Evolutionary conservation across 1,139 yeast genomes (phyloP).

Genomic region (Candida labiduridarum): DNA sequence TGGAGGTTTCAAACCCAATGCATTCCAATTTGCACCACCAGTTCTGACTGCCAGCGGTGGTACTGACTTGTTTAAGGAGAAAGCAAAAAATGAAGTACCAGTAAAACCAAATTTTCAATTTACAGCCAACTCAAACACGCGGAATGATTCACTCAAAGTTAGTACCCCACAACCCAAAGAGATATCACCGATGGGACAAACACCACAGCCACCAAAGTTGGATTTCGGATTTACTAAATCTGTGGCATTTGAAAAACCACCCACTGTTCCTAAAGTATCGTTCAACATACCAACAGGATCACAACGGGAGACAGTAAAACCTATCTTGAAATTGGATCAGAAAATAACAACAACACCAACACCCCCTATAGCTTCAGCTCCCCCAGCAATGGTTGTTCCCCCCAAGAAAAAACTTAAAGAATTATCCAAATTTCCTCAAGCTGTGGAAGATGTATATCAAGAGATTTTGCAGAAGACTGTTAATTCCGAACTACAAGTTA

Average conservation of each 20-base stretch:
- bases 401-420: constrained; percentile 19
- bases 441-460: constrained; percentile 27
- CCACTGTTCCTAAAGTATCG: not conserved
- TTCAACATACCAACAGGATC: not conserved
- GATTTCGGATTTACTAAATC: constrained; percentile 11
- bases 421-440: constrained; percentile 20
- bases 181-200: not conserved
- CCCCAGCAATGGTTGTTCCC: not conserved
- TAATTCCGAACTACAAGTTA: constrained; percentile 26
- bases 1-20: not conserved
- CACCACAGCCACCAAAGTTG: constrained; percentile 4
- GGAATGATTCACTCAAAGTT: not conserved
- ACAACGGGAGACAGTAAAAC: not conserved
- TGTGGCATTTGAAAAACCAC: not conserved
- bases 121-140: not conserved
- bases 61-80: not conserved
- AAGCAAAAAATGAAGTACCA: not conserved
- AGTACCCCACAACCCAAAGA: not conserved
- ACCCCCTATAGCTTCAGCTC: not conserved
- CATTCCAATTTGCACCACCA: not conserved
- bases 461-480: constrained; percentile 34
- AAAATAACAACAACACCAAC: constrained; percentile 3
- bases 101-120: constrained; percentile 5
- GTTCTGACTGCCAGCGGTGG: not conserved
- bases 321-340: not conserved